Evolutionary conservation across 176 grass and related monocot genomes (phyloP).

Genomic region (Pontederia paniculata): DNA sequence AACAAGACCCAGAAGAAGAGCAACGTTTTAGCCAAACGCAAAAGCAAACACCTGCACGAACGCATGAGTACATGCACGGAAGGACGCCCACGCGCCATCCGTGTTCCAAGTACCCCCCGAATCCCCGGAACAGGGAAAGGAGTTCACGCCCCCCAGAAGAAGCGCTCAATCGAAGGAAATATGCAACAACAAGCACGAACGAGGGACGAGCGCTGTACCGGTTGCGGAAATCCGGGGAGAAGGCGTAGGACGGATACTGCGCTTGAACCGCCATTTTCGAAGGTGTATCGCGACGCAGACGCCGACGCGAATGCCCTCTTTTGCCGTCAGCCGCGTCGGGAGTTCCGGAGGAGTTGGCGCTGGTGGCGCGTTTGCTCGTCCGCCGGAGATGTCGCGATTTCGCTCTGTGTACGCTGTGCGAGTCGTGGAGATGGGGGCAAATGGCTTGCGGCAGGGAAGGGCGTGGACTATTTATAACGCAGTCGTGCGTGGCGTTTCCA

Average conservation of each 20-base stretch:
- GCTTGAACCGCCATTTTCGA: slow-evolving; percentile 52
- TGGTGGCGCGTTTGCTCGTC: no score
- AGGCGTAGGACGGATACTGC: slow-evolving; percentile 18
- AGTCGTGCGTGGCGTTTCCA: no score
- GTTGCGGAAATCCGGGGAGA: background rate
- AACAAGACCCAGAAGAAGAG: no score
- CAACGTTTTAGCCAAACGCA: background rate
- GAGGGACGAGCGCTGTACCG: background rate
- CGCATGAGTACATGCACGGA: background rate
- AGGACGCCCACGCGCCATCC: no score
- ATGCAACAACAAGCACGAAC: background rate
- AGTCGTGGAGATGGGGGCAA: background rate
- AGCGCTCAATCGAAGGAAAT: background rate
- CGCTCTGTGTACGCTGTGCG: background rate
- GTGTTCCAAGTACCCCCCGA: no score
- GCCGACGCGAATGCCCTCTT: background rate
- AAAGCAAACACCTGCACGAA: background rate
- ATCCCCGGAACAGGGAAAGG: no score
- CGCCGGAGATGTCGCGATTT: background rate
- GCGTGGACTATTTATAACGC: no score
- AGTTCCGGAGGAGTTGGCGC: background rate
- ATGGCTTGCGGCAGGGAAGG: no score
- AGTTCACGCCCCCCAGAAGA: background rate
- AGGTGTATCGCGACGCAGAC: no score
- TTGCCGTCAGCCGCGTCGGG: no score